Conservation (phyloP, 1,284 basidiomycete genomes). For the Fomes fomentarius region DNA sequence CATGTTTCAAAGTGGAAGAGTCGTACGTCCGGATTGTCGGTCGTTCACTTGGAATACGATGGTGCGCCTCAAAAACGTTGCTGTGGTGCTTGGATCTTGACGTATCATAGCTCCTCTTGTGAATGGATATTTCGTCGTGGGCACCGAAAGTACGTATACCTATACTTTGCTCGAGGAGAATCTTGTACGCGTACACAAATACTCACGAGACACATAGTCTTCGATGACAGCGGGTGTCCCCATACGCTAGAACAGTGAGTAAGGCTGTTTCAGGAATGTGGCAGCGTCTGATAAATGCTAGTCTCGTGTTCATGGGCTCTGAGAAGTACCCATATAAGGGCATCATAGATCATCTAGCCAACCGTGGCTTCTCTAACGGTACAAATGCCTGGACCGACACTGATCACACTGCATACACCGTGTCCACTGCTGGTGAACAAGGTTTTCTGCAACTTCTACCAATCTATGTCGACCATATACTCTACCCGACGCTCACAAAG, state of each 20-base stretch:
- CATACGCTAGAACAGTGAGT: conserved; percentile 92
- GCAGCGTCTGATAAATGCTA: conserved; percentile 30
- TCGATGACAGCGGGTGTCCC: conserved; percentile 91
- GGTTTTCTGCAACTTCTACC: conserved; percentile 95
- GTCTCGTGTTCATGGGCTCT: conserved; percentile 93
- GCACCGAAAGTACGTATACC: conserved; percentile 86
- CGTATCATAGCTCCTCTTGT: conserved; percentile 74
- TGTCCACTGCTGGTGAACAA: conserved; percentile 95
- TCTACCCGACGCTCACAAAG: conserved; percentile 94
- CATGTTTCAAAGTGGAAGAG: conserved; percentile 86
- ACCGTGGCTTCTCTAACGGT: conserved; percentile 92
- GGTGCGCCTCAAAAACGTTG: conserved; percentile 45
- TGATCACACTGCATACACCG: conserved; percentile 93
- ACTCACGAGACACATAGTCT: conserved; percentile 55
- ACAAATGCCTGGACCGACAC: conserved; percentile 89
- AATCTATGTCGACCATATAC: conserved; percentile 96
- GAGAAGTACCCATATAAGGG: conserved; percentile 97
- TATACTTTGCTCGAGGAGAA: background rate
- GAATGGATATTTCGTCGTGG: conserved; percentile 92
- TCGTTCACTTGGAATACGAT: conserved; percentile 85
- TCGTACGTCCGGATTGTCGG: conserved; percentile 73
- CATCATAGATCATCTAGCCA: conserved; percentile 96
- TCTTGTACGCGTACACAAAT: background rate
- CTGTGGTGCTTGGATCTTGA: background rate
- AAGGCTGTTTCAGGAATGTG: background rate